phyloP scores from a whole-genome alignment of 345 rosid species.

The Barbarea vulgaris region DNA sequence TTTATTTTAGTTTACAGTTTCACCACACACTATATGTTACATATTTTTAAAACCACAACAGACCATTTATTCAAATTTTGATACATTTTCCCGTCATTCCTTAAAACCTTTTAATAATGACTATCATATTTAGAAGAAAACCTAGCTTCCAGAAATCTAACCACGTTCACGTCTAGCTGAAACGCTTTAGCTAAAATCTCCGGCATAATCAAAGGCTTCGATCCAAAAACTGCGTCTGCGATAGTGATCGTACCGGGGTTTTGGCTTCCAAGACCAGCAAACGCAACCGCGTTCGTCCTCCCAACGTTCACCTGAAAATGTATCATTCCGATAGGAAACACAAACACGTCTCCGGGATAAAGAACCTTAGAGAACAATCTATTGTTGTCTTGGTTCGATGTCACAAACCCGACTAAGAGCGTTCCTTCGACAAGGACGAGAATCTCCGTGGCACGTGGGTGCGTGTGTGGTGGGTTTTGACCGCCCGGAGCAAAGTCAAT shows the following conservation, averaged over 20 bases:
- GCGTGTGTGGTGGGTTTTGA: constrained; percentile 46
- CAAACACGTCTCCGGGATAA: constrained; percentile 55
- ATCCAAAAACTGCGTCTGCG: constrained; percentile 48
- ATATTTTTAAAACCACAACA: constrained; percentile 17
- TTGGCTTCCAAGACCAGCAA: constrained; percentile 50
- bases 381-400: constrained; percentile 46
- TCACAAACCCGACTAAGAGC: constrained; percentile 45
- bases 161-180: constrained; percentile 46
- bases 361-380: constrained; percentile 48
- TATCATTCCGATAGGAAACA: constrained; percentile 49
- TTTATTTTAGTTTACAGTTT: constrained; percentile 6
- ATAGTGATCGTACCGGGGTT: constrained; percentile 49
- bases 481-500: constrained; percentile 45
- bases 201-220: constrained; percentile 45
- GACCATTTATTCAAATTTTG: constrained; percentile 2
- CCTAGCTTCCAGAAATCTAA: constrained; percentile 36
- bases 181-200: constrained; percentile 51
- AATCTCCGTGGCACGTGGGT: constrained; percentile 46
- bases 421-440: constrained; percentile 42
- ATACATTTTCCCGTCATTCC: neutral
- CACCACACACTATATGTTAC: constrained; percentile 27
- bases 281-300: constrained; percentile 44
- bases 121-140: constrained; percentile 31
- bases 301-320: constrained; percentile 55
- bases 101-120: constrained; percentile 7